phyloP scores from a whole-genome alignment of 176 grass and related monocot genomes.

The Aegilops bicornis region DNA sequence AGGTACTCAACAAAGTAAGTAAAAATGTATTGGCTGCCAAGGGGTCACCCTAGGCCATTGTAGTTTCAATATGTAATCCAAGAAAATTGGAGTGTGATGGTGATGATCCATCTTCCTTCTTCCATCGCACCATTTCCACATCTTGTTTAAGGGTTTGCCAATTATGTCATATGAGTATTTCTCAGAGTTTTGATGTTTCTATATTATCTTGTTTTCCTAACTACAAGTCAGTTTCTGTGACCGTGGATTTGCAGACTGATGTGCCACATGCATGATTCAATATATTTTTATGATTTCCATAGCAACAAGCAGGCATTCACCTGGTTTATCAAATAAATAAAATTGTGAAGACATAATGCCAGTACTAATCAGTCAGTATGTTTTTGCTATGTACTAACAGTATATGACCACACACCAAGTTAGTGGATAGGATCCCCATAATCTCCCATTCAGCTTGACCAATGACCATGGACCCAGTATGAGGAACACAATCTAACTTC shows the following conservation, averaged over 20 bases:
- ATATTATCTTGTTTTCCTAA: background rate
- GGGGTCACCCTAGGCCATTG: background rate
- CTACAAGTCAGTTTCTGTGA: background rate
- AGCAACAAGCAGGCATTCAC: background rate
- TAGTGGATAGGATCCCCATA: background rate
- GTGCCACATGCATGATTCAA: background rate
- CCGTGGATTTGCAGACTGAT: background rate
- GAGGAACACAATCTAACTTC: background rate
- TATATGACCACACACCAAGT: background rate
- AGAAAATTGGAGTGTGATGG: background rate
- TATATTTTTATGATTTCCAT: background rate
- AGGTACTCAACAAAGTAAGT: background rate
- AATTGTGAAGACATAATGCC: background rate
- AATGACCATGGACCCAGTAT: background rate
- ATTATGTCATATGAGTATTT: background rate
- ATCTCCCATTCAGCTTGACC: background rate
- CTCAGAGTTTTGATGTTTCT: background rate
- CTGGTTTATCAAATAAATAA: background rate
- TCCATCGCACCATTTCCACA: background rate
- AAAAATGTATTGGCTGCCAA: background rate
- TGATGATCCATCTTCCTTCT: background rate
- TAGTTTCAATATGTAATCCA: background rate
- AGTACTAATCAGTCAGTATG: background rate
- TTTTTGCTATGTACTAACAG: background rate
- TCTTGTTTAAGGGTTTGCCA: background rate